Percentiles rank a stretch among this genome's conserved stretches.
These are phyloP conservation scores for Heritiera littoralis DNA, from an alignment of 345 rosid genomes.

Conservation along the genomic window DNA sequence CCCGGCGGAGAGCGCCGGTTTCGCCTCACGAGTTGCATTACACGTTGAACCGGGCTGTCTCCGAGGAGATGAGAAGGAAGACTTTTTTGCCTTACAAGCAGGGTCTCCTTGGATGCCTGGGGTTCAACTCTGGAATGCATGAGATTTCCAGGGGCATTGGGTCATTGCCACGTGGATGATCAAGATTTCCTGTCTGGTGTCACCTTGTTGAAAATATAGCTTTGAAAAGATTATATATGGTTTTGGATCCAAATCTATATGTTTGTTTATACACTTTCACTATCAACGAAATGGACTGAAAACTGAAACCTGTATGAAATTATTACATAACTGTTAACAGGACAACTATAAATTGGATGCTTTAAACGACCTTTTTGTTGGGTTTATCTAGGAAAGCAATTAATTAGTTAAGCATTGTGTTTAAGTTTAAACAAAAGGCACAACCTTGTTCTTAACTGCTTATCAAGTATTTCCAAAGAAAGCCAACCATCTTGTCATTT, in stretches of 20 bases:
- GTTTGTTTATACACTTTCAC: conserved; percentile 19
- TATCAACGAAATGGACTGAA: conserved; percentile 26
- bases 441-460: background rate
- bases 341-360: background rate
- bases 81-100: conserved; percentile 91
- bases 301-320: conserved; percentile 15
- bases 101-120: conserved; percentile 84
- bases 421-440: background rate
- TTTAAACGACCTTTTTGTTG: background rate
- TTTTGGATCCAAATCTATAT: conserved; percentile 7
- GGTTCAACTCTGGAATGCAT: conserved; percentile 67
- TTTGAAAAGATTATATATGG: background rate
- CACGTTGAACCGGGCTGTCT: conserved; percentile 73
- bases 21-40: conserved; percentile 91
- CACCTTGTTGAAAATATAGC: background rate
- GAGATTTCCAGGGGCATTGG: conserved; percentile 70
- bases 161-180: conserved; percentile 65
- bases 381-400: background rate
- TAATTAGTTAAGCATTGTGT: background rate
- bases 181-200: conserved; percentile 27
- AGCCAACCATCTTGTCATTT: background rate
- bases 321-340: background rate
- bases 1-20: conserved; percentile 43
- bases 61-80: conserved; percentile 89
- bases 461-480: background rate